Evolutionary conservation across 768 basidiomycete species (phyloP).

Genomic region (Suillus bovinus): DNA sequence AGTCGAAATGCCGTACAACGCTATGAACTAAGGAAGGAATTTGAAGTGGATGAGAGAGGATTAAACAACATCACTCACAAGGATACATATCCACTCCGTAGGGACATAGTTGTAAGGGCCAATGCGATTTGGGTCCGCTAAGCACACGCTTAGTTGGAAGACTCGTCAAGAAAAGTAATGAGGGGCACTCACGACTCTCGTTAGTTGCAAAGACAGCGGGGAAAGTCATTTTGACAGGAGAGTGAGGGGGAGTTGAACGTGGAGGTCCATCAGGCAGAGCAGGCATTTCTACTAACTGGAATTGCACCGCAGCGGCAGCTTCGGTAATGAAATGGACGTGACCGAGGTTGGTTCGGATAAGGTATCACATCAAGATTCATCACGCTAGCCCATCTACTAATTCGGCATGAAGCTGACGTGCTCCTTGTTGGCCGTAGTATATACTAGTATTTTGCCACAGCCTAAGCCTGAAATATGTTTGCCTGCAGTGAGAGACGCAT

Average conservation of each 20-base stretch:
- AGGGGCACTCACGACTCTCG: not conserved
- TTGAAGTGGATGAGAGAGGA: not conserved
- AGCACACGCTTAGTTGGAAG: not conserved
- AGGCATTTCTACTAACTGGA: not conserved
- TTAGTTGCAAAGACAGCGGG: not conserved
- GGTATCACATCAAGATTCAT: not conserved
- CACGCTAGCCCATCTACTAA: too few species aligned
- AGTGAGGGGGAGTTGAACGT: not conserved
- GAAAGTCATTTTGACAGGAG: not conserved
- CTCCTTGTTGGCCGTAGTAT: too few species aligned
- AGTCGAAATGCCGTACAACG: constrained; percentile 42
- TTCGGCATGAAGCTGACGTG: too few species aligned
- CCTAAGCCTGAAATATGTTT: too few species aligned
- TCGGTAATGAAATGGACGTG: not conserved
- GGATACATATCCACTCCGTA: constrained; percentile 36
- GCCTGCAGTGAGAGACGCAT: too few species aligned
- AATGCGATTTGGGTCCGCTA: not conserved
- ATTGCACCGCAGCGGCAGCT: not conserved
- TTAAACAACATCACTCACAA: constrained; percentile 10
- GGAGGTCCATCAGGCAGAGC: too few species aligned
- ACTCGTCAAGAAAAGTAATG: too few species aligned
- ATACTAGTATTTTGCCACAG: too few species aligned
- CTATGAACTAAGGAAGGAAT: constrained; percentile 30
- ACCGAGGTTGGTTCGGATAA: not conserved
- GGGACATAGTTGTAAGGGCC: constrained; percentile 42